phyloP scores from a whole-genome alignment of 257 asterid genomes.

The Eustoma russellianum region DNA sequence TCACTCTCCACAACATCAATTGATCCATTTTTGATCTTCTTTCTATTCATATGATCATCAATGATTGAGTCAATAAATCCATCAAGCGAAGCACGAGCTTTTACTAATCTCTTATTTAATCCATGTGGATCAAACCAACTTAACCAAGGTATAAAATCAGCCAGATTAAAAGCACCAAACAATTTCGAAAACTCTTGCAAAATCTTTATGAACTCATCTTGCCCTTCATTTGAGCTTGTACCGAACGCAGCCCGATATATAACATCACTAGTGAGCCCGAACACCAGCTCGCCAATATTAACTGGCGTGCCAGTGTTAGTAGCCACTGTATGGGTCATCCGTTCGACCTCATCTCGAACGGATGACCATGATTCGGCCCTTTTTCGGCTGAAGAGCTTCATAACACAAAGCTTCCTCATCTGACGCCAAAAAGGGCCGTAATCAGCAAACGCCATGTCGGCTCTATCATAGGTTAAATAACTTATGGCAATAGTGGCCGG shows the following conservation, averaged over 20 bases:
- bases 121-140: slow-evolving; percentile 67
- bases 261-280: slow-evolving; percentile 58
- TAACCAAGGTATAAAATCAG: slow-evolving; percentile 71
- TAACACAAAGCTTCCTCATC: slow-evolving; percentile 82
- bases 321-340: slow-evolving; percentile 33
- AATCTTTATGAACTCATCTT: slow-evolving; percentile 56
- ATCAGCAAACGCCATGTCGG: slow-evolving; percentile 93
- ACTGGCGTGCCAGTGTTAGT: slow-evolving; percentile 28
- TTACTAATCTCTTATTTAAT: slow-evolving; percentile 29
- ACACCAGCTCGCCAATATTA: slow-evolving; percentile 71
- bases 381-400: slow-evolving; percentile 78
- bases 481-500: slow-evolving; percentile 68
- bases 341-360: slow-evolving; percentile 72
- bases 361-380: slow-evolving; percentile 96
- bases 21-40: slow-evolving; percentile 12
- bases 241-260: slow-evolving; percentile 87
- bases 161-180: slow-evolving; percentile 67
- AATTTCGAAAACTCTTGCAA: slow-evolving; percentile 70
- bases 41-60: slow-evolving; percentile 57
- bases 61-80: slow-evolving; percentile 62
- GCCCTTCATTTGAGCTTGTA: slow-evolving; percentile 53
- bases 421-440: slow-evolving; percentile 98
- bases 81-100: slow-evolving; percentile 64
- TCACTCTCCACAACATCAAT: slow-evolving; percentile 32
- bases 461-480: slow-evolving; percentile 69